Evolutionary conservation across 1,284 basidiomycete genomes (phyloP), one percentile per base, ranked within the genome.

Genomic region (Entoloma clypeatum): DNA sequence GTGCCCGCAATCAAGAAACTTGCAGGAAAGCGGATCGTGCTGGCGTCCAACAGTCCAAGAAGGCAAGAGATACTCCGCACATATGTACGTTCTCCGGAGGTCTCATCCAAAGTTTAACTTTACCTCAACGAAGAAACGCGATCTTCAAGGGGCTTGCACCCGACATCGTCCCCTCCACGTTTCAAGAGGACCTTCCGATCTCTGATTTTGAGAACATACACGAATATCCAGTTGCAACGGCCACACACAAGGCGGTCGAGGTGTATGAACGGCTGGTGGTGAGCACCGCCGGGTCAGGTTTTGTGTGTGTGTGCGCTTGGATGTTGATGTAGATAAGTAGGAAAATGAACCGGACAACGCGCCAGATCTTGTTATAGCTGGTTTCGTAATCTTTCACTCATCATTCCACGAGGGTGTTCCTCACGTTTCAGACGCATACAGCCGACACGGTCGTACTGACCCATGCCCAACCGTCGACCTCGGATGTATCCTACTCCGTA

Each of bases 191-290:
- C 55, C 68, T 98, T 10, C 71, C 79, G 0, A 70, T 86, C 35
- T 65, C 66, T 13, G 74, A 77, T 2, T 98, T 84, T 44, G 79
- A 80, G 18, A 77, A 89, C 48, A 74, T 88, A 11, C 88, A 91
- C 45, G 92, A 96, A 59, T 98, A 99, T 60, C 91, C 94, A 0
- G 89, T 96, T 4, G 83, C 93, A 6, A 98, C 93, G 0, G 92
- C 92, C 2, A 82, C 81, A 2, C 86, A 94, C 51, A 98, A 97
- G 70, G 93, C 87, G 0, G 77, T 92, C 6, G 89, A 95, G 56
- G 92, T 95, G n/a, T 96, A 96, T 56, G 81, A 90, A 60, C 74
- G 84, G 23, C 67, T 96, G 17, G 84, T 95, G 41, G 81, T 85
- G 53, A 51, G 82, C 24, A 32, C 28, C 14, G 10, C 30, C 19